Base-by-base conservation (phyloP, 495 filamentous ascomycete genomes). In the Trichocladium uniseriatum region DNA sequence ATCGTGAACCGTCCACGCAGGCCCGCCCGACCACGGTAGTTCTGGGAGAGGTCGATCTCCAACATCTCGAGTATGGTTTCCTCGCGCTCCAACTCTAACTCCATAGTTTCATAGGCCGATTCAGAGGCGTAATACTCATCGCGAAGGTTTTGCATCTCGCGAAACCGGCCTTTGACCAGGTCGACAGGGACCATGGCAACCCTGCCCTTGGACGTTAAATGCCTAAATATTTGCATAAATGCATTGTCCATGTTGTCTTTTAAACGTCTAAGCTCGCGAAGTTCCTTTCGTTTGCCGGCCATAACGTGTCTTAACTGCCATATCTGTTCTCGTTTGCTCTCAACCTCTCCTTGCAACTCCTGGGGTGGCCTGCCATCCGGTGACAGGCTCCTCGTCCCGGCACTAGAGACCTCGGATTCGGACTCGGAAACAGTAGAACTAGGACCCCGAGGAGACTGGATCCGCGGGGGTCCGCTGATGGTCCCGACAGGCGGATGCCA, bases 221-320 rank as follows among this genome's bases (percentile, higher is more conserved):
- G 52, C 37, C 58, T 38, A 11, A 67, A 21, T 4, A 55, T 24
- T 16, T 60, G 43, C 61, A 68, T 61, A 14, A 64, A 59, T 0
- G 40, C 52, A 32, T 64, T 62, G 44, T 68, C 62, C 11, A 50
- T 38, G 10, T 38, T 35, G 38, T 55, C 55, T 35, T 51, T 64
- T 16, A 34, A 14, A 11, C 34, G 50, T 1, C 61, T 56, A 6
- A 58, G 36, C 3, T 49, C 32, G 14, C 38, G 53, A 14, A 61
- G 32, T 14, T 56, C 54, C 10, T 38, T 45, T 11, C 64, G 56
- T 38, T 56, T 62, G 14, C 36, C 19, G 4, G 46, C 36, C 52
- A 62, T 57, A 0, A 35, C 39, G 2, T 20, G 36, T n/a, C 55
- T 51, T 20, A 59, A 38, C 11, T 36, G 38, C 11, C 35, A 29